Base-by-base conservation (phyloP, 352 stramenopile species). In the Globisporangium alternatum region DNA sequence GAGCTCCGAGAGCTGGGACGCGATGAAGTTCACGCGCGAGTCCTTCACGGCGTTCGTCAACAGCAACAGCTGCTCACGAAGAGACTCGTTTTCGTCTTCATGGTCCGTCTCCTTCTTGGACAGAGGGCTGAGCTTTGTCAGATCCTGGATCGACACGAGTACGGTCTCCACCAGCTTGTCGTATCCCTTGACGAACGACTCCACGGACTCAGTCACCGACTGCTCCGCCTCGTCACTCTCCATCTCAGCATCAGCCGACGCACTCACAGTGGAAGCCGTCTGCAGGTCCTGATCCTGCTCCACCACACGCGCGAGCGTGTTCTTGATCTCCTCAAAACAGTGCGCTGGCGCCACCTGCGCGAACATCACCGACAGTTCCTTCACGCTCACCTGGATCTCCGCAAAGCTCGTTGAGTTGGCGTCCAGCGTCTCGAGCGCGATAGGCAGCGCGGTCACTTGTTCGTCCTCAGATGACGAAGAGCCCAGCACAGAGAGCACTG, bases 141-240 rank as follows among this genome's bases (percentile, higher is more conserved):
- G 53, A 31, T 93, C 79, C 60, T 95, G 87, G 48, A 95, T 90
- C 19, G 84, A 83, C 37, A 93, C 80, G 17, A 95, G 64, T 47
- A 95, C 80, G 1, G 77, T 88, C 56, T 88, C 80, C 3, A 95
- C 75, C 15, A 95, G 64, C 54, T 80, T 83, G 64, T 95, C 85
- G 61, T 88, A 91, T 17, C 72, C 55, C 33, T 77, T 63, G 19
- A 68, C 75, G 60, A 95, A 93, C 37, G 55, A 35, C 30, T 69
- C 44, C 41, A 82, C 60, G 37, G 68, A 79, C 28, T 75, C 68
- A 1, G 54, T 22, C 39, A 72, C 70, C 2, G 17, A 43, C 37
- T 59, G 64, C 0, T 64, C 60, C 7, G 57, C 35, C 28, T 43
- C 25, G 39, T 83, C 55, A 2, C 61, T 74, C 45, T 74, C 65